Conservation (phyloP, 1,139 yeast genomes). For the Kodamaea sp. region DNA sequence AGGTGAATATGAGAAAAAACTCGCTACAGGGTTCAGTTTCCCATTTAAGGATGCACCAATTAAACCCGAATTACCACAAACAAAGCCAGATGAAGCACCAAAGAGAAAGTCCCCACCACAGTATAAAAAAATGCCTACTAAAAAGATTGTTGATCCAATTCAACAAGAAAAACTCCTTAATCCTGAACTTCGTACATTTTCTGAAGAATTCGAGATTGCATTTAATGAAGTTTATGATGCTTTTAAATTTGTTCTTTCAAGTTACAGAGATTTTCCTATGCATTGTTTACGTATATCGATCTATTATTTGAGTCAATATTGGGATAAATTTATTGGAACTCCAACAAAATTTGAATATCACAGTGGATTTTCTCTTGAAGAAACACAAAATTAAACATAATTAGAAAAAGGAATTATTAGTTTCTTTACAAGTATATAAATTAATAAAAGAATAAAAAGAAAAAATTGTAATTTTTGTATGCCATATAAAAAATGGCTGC, state of each 20-base stretch:
- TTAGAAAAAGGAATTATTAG: conserved; percentile 1
- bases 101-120: conserved; percentile 5
- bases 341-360: conserved; percentile 14
- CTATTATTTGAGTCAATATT: conserved; percentile 47
- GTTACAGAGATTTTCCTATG: conserved; percentile 71
- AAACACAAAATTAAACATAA: neutral
- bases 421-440: too few relatives aligned
- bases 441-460: too few relatives aligned
- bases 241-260: conserved; percentile 55
- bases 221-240: conserved; percentile 59
- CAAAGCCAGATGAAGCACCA: conserved; percentile 7
- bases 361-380: conserved; percentile 9
- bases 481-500: too few relatives aligned
- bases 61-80: conserved; percentile 5
- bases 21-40: conserved; percentile 35
- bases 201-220: conserved; percentile 52
- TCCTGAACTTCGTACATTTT: conserved; percentile 19
- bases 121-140: conserved; percentile 8
- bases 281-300: conserved; percentile 51
- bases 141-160: conserved; percentile 8
- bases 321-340: conserved; percentile 77
- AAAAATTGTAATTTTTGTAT: too few relatives aligned
- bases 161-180: conserved; percentile 12
- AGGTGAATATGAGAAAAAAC: conserved; percentile 38
- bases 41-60: conserved; percentile 25